phyloP scores from a whole-genome alignment of 805 yeast species.

The Metschnikowia baotianmanensis region DNA sequence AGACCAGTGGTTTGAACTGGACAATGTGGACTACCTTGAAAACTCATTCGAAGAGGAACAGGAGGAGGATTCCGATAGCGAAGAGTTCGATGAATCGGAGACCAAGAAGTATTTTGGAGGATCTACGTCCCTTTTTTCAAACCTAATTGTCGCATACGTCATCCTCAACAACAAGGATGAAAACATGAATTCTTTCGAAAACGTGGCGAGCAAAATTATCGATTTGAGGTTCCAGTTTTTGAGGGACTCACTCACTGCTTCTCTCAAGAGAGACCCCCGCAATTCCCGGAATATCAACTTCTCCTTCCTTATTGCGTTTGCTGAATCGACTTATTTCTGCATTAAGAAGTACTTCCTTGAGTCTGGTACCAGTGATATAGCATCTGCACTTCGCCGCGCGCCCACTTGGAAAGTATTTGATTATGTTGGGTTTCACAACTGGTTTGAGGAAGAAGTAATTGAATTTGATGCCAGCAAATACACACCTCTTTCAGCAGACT shows the following conservation, averaged over 20 bases:
- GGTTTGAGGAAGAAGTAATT: conserved; percentile 27
- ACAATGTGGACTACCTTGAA: conserved; percentile 18
- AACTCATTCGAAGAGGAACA: conserved; percentile 14
- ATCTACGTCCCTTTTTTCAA: conserved; percentile 26
- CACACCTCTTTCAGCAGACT: background rate
- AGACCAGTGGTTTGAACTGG: conserved; percentile 15
- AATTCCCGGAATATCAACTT: conserved; percentile 22
- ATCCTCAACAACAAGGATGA: conserved; percentile 23
- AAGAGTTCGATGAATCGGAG: background rate
- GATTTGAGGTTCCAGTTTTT: conserved; percentile 25
- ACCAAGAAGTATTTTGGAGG: conserved; percentile 3
- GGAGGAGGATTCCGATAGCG: conserved; percentile 11
- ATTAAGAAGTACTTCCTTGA: conserved; percentile 23
- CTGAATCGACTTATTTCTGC: conserved; percentile 35
- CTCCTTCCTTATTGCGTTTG: conserved; percentile 27
- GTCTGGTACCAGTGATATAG: conserved; percentile 15
- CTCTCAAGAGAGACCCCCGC: background rate
- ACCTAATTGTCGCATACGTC: conserved; percentile 32
- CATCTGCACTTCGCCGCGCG: conserved; percentile 12
- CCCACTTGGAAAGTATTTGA: conserved; percentile 28
- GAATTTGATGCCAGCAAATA: conserved; percentile 6
- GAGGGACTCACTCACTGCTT: background rate
- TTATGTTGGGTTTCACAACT: conserved; percentile 31
- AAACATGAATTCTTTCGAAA: conserved; percentile 18
- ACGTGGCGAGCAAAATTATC: conserved; percentile 24